A percentile compares a stretch with the other conserved stretches of the same genome.
Conservation (phyloP, 2,329 filamentous ascomycete genomes). For the Penicillium glabrum region DNA sequence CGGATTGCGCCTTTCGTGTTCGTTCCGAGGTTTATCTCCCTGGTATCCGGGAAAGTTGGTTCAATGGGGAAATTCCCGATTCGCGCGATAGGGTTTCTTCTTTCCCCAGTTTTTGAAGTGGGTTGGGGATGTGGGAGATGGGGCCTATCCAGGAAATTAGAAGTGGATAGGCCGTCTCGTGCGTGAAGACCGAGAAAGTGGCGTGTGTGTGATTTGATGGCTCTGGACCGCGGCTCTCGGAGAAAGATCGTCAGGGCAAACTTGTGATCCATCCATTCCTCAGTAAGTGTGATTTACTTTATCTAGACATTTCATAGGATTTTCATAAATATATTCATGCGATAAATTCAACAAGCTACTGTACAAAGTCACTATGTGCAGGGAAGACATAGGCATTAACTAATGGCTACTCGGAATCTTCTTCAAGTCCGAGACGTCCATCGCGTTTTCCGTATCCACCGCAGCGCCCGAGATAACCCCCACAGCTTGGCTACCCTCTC, state of each 20-base stretch:
- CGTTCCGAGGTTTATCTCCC: not conserved
- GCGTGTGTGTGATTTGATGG: conserved; percentile 9
- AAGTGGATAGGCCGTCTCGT: conserved; percentile 4
- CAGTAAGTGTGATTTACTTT: not conserved
- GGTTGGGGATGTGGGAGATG: not conserved
- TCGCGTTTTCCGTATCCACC: conserved; percentile 31
- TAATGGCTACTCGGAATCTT: conserved; percentile 9
- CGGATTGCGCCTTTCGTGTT: not conserved
- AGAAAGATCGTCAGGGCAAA: conserved; percentile 21
- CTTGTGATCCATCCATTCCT: conserved; percentile 24
- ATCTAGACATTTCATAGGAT: not conserved
- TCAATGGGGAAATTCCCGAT: not conserved
- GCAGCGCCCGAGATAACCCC: conserved; percentile 34
- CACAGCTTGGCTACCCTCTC: conserved; percentile 25
- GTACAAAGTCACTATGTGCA: not conserved
- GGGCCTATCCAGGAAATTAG: not conserved
- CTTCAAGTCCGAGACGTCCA: conserved; percentile 21
- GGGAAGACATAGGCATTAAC: not conserved
- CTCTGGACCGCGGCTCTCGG: conserved; percentile 36
- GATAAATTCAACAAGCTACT: conserved; percentile 1
- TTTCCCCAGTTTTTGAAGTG: not conserved
- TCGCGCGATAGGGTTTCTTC: not conserved
- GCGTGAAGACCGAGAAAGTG: conserved; percentile 15
- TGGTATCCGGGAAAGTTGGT: not conserved
- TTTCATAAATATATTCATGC: not conserved